A percentile compares a stretch with the other conserved stretches of the same genome.
phyloP scores from a whole-genome alignment of 2,329 filamentous ascomycete genomes.

The Neonectria punicea region DNA sequence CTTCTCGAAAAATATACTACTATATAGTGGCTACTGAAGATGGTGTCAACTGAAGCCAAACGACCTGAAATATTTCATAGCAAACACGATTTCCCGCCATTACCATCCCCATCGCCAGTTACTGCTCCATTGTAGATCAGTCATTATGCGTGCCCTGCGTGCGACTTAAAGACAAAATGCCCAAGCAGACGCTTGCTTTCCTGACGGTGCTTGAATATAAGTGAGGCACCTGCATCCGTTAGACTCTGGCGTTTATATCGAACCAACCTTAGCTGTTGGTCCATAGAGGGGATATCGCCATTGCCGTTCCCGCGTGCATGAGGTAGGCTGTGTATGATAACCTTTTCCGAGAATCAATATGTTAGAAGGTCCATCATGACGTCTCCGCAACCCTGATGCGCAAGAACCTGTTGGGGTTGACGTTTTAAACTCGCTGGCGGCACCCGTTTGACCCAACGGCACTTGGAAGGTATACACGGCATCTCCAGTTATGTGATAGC shows the following conservation, averaged over 20 bases:
- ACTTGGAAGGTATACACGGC: too few species aligned
- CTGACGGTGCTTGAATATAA: not conserved
- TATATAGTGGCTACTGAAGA: not conserved
- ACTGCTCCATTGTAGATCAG: not conserved
- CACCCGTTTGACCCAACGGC: too few species aligned
- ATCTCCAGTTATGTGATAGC: too few species aligned
- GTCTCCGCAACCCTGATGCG: too few species aligned
- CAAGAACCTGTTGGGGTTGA: too few species aligned
- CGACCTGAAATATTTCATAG: not conserved
- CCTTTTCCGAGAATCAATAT: too few species aligned
- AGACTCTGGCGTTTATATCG: too few species aligned
- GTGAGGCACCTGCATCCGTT: not conserved
- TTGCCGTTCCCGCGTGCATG: too few species aligned
- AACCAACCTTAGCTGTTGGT: not conserved
- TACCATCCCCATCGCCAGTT: not conserved
- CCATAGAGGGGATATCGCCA: not conserved
- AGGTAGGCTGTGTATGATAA: too few species aligned
- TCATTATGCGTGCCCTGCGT: not conserved
- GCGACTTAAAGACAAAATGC: not conserved
- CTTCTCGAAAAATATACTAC: not conserved
- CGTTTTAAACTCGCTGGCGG: too few species aligned
- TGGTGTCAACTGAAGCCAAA: not conserved
- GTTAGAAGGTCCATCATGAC: too few species aligned
- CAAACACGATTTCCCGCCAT: not conserved
- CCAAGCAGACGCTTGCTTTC: not conserved